Base-by-base conservation (phyloP, 352 stramenopile species). In the Saprolegnia diclina region DNA sequence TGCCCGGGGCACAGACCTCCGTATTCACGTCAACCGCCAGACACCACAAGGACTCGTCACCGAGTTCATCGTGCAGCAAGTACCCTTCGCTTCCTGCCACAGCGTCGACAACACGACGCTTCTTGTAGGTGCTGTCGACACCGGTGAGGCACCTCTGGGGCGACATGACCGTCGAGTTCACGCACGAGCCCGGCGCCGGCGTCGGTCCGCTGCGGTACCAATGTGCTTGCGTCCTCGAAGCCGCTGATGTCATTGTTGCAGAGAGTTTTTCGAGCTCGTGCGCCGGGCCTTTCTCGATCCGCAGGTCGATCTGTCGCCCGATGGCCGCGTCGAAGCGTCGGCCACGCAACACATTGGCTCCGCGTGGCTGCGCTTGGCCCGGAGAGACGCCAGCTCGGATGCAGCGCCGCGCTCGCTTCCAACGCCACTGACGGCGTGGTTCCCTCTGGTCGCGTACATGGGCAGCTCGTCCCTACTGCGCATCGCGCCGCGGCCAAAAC, bases 301-400 rank as follows among this genome's bases (percentile, higher is more conserved):
- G 19, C 5, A 35, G 16, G 14, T 38, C 7, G 13, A 19, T 16
- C 24, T 69, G 7, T 19, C 56, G 40, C 50, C 37, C n/a, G 32
- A 64, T 5, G 29, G 2, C 29, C 29, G 29, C 29, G 29, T 35
- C 29, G 29, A 35, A 35, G 29, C 29, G 29, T 5, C 29, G 5
- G 29, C 29, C 2, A 40, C 63, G 10, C 35, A 59, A 35, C 50
- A 16, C 37, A 92, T 90, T 54, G 79, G 82, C 3, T 72, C 72
- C 1, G 72, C 88, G 46, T 89, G 83, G 83, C 74, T 92, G 0
- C 72, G 90, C 13, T 57, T 79, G 22, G 83, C 81, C 22, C 76
- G 83, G 10, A 57, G 40, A 71, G 74, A 3, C 72, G 85, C 54
- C 80, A 55, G 16, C 55, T 66, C 14, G 61, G 61, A 46, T 63